These are phyloP conservation scores for Umbelopsis sp. DNA, from an alignment of 192 early-diverging fungal species.

Conservation along the genomic window DNA sequence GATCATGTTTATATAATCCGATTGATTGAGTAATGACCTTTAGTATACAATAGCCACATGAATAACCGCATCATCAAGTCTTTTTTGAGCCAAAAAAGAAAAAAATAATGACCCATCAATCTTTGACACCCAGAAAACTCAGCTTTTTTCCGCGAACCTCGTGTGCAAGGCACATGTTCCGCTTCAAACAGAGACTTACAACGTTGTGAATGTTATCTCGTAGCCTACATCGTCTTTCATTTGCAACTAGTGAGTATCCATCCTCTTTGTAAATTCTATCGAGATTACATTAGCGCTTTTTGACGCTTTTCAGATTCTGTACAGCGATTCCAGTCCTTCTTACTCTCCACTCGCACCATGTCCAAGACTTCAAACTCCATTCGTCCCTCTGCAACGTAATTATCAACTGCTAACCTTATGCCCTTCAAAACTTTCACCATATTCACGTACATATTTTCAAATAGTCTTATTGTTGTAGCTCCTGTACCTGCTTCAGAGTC, in stretches of 20 bases:
- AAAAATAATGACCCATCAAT: too few relatives aligned
- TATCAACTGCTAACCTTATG: not conserved
- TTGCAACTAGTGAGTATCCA: not conserved
- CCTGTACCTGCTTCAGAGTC: slow-evolving; percentile 17
- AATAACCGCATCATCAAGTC: too few relatives aligned
- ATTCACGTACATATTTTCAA: too few relatives aligned
- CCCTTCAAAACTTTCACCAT: not conserved
- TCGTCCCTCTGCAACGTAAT: slow-evolving; percentile 28
- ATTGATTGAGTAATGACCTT: too few relatives aligned
- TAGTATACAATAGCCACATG: too few relatives aligned
- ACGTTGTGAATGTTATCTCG: not conserved
- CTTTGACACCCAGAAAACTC: not conserved
- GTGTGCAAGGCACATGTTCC: slow-evolving; percentile 14
- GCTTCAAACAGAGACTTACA: not conserved
- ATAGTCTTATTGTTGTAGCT: slow-evolving; percentile 27
- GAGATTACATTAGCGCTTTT: not conserved
- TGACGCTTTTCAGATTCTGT: not conserved
- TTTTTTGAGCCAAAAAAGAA: too few relatives aligned
- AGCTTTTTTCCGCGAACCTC: not conserved
- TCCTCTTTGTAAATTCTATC: not conserved
- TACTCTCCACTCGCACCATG: not conserved
- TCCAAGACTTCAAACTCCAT: slow-evolving; percentile 8
- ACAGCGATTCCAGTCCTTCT: not conserved
- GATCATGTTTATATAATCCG: too few relatives aligned
- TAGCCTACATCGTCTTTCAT: slow-evolving; percentile 4